Evolutionary conservation across 2,329 filamentous ascomycete species (phyloP).

Genomic region (Thielaviopsis punctulata): DNA sequence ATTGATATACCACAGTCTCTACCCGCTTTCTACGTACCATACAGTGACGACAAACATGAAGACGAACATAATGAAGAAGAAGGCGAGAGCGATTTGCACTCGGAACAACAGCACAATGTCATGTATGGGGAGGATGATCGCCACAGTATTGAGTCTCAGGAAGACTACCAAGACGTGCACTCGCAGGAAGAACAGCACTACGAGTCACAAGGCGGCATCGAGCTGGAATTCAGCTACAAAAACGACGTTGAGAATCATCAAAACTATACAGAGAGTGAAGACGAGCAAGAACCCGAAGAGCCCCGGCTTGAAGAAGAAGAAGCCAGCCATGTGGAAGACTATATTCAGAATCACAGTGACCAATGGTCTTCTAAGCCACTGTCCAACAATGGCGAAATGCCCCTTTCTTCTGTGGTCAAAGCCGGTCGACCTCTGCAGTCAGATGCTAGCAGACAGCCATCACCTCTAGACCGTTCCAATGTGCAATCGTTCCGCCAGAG

Average conservation of each 20-base stretch:
- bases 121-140: too few species aligned
- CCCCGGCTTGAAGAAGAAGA: neutral
- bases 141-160: too few species aligned
- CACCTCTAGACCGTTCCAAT: conserved; percentile 32
- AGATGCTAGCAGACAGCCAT: conserved; percentile 41
- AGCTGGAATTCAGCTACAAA: conserved; percentile 14
- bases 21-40: neutral
- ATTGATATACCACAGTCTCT: neutral
- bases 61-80: neutral
- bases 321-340: neutral
- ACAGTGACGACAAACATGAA: neutral
- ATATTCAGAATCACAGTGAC: neutral
- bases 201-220: conserved; percentile 12
- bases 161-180: neutral
- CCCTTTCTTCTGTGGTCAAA: conserved; percentile 40
- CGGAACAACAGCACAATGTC: too few species aligned
- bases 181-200: conserved; percentile 2
- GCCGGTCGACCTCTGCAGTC: conserved; percentile 38
- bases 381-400: conserved; percentile 20
- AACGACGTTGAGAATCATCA: conserved; percentile 1
- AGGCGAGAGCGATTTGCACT: neutral
- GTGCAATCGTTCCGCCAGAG: conserved; percentile 16
- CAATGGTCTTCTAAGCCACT: neutral
- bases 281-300: neutral
- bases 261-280: neutral